These are phyloP conservation scores for Auricularia cornea DNA, from an alignment of 768 basidiomycete species.

Conservation along the genomic window DNA sequence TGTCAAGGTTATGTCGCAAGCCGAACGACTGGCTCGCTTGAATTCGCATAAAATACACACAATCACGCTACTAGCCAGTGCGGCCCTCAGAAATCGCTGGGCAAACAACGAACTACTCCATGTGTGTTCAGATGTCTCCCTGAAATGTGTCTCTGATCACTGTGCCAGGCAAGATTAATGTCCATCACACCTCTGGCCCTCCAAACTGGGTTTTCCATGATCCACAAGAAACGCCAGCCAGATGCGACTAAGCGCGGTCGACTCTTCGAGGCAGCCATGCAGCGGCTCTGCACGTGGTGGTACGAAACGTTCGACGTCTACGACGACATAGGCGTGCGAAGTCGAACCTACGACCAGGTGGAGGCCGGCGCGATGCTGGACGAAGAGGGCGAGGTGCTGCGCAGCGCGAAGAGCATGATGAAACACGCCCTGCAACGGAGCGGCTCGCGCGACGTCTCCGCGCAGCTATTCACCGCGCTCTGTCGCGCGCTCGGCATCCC, in stretches of 20 bases:
- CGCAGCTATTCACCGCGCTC: constrained; percentile 85
- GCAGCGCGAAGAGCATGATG: constrained; percentile 81
- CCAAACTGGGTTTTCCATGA: constrained; percentile 72
- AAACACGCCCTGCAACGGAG: constrained; percentile 77
- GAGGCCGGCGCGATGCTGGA: constrained; percentile 28
- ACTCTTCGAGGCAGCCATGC: constrained; percentile 77
- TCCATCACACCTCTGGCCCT: constrained; percentile 76
- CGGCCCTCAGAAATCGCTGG: constrained; percentile 70
- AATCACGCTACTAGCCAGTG: constrained; percentile 68
- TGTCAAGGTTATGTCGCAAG: constrained; percentile 40
- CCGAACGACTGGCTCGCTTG: constrained; percentile 66
- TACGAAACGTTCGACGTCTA: constrained; percentile 58
- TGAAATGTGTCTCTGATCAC: constrained; percentile 6
- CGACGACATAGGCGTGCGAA: constrained; percentile 41
- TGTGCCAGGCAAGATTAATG: constrained; percentile 69
- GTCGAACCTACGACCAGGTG: constrained; percentile 69
- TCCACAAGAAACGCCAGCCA: constrained; percentile 73
- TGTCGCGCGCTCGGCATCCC: constrained; percentile 83
- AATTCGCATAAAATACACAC: constrained; percentile 89
- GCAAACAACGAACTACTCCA: constrained; percentile 76
- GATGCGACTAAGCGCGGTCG: constrained; percentile 75
- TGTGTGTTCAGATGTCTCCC: constrained; percentile 33
- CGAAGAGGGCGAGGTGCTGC: constrained; percentile 55
- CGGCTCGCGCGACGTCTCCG: constrained; percentile 79
- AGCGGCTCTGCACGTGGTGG: constrained; percentile 82